Percentiles rank a stretch among this genome's conserved stretches.
Conservation (phyloP, 2,329 filamentous ascomycete species). For the Aspergillus fijiensis region DNA sequence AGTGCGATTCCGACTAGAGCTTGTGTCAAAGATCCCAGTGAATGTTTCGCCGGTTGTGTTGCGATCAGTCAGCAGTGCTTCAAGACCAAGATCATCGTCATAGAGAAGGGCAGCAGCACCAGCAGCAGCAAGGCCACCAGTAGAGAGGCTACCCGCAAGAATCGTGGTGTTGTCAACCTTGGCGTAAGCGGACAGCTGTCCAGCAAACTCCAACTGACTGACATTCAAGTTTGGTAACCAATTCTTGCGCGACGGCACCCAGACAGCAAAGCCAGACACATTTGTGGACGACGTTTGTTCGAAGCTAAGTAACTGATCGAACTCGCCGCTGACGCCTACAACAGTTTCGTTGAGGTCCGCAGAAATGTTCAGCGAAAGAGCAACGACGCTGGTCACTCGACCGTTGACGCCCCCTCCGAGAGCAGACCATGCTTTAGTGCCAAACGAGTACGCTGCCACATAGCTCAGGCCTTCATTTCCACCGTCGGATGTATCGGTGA, state of each 20-base stretch:
- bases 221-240: conserved; percentile 81
- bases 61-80: conserved; percentile 49
- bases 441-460: conserved; percentile 72
- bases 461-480: conserved; percentile 67
- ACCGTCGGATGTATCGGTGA: conserved; percentile 68
- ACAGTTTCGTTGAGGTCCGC: conserved; percentile 66
- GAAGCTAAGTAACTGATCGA: conserved; percentile 70
- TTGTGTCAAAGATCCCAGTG: conserved; percentile 74
- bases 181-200: conserved; percentile 70
- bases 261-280: conserved; percentile 79
- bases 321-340: conserved; percentile 77
- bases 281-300: conserved; percentile 58
- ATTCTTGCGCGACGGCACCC: conserved; percentile 80
- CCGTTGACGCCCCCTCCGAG: conserved; percentile 87
- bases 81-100: conserved; percentile 36
- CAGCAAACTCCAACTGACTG: conserved; percentile 65
- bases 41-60: conserved; percentile 49
- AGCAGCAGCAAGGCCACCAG: conserved; percentile 69
- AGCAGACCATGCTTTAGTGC: conserved; percentile 68
- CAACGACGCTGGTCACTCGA: conserved; percentile 69
- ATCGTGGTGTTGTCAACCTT: conserved; percentile 59
- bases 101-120: conserved; percentile 67
- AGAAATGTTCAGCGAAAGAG: conserved; percentile 76
- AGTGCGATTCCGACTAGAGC: conserved; percentile 72
- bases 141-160: conserved; percentile 80